phyloP scores from a whole-genome alignment of 164 flowering plant genomes.

The Chimonanthus praecox region DNA sequence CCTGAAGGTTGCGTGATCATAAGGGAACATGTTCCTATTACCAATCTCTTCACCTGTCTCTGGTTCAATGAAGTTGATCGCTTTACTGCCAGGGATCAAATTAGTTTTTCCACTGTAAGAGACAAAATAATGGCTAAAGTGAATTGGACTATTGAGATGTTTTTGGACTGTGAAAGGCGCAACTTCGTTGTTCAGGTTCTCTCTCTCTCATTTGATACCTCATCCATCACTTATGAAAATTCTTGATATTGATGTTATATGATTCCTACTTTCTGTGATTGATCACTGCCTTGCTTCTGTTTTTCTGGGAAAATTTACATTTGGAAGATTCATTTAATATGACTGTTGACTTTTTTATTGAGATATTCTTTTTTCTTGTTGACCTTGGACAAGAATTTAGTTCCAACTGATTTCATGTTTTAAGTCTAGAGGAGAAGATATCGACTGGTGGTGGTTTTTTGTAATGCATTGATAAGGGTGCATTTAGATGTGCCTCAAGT shows the following conservation, averaged over 20 bases:
- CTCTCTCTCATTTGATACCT: neutral
- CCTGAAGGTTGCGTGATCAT: constrained; percentile 96
- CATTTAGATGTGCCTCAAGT: neutral
- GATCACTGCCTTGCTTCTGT: neutral
- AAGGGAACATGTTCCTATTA: constrained; percentile 78
- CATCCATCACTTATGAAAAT: neutral
- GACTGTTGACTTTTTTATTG: neutral
- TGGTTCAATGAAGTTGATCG: constrained; percentile 99
- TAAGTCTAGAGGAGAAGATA: neutral
- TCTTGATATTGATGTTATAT: neutral
- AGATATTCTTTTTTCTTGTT: neutral
- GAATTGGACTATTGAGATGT: constrained; percentile 73
- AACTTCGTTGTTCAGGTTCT: constrained; percentile 89
- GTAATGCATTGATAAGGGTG: neutral
- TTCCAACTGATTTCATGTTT: neutral
- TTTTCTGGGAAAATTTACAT: neutral
- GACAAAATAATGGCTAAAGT: constrained; percentile 68
- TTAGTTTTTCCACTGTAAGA: constrained; percentile 86
- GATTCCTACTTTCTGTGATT: neutral
- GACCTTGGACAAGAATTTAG: neutral
- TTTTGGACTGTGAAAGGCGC: constrained; percentile 89
- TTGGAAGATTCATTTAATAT: neutral
- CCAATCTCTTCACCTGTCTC: constrained; percentile 83
- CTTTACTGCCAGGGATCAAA: constrained; percentile 88
- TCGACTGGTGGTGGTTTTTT: neutral